Conservation (phyloP, 305 asterid genomes). For the Rubia balearica region DNA sequence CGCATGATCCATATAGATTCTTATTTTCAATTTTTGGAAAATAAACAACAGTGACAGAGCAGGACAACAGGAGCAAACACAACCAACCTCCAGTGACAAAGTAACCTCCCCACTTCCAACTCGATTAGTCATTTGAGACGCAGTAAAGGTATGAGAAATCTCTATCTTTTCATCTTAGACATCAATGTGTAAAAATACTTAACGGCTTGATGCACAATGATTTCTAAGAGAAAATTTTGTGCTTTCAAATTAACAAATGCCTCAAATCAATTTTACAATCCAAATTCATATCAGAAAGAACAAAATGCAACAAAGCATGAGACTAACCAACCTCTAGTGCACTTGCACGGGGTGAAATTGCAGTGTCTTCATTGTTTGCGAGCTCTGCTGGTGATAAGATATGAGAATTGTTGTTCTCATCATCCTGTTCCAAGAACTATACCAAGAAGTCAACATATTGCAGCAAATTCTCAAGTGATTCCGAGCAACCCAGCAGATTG, state of each 20-base stretch:
- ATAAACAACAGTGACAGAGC: slow-evolving; percentile 2
- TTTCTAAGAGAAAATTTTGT: background rate
- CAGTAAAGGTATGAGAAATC: slow-evolving; percentile 32
- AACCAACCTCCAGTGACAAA: slow-evolving; percentile 40
- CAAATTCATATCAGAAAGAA: background rate
- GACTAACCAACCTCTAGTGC: slow-evolving; percentile 15
- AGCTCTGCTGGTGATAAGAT: slow-evolving; percentile 24
- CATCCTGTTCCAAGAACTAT: slow-evolving; percentile 38
- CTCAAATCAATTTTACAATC: background rate
- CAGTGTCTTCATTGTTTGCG: slow-evolving; percentile 33
- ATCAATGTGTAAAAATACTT: slow-evolving; percentile 17
- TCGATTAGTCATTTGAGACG: slow-evolving; percentile 36
- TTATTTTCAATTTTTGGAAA: background rate
- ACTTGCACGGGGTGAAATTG: slow-evolving; percentile 23
- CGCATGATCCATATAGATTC: background rate
- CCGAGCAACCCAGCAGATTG: background rate
- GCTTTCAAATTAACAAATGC: background rate
- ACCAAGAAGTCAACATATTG: slow-evolving; percentile 15
- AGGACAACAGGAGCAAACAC: slow-evolving; percentile 1
- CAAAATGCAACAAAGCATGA: background rate
- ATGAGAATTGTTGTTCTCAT: slow-evolving; percentile 32
- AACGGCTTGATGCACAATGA: background rate
- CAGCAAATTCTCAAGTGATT: slow-evolving; percentile 14
- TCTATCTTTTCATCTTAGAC: slow-evolving; percentile 41
- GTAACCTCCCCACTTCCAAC: slow-evolving; percentile 29